These are phyloP conservation scores for Brassica napus DNA, from an alignment of 345 rosid species.

Conservation along the genomic window DNA sequence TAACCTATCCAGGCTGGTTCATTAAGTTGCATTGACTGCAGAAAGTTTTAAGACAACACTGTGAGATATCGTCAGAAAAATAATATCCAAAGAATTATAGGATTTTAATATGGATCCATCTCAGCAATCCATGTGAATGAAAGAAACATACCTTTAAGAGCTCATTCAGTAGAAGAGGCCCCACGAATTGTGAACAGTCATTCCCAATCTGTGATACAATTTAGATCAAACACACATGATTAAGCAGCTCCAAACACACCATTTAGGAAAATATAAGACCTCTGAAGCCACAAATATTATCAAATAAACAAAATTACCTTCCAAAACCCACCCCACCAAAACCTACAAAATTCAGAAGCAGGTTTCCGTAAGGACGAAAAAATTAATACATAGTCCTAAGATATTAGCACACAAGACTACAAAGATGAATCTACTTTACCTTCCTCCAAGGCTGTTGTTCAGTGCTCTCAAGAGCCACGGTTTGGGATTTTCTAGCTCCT, in stretches of 20 bases:
- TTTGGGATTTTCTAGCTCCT: slow-evolving; percentile 69
- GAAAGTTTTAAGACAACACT: slow-evolving; percentile 27
- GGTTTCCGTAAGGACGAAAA: slow-evolving; percentile 21
- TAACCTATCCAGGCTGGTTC: slow-evolving; percentile 96
- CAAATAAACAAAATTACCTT: slow-evolving; percentile 59
- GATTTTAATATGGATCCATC: background rate
- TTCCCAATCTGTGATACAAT: slow-evolving; percentile 66
- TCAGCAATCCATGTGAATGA: slow-evolving; percentile 8
- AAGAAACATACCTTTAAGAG: slow-evolving; percentile 71
- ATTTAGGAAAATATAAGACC: background rate
- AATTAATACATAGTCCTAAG: background rate
- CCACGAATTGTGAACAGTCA: slow-evolving; percentile 92
- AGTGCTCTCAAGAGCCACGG: slow-evolving; percentile 96
- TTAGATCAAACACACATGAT: slow-evolving; percentile 23
- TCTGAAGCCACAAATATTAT: slow-evolving; percentile 13
- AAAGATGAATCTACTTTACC: slow-evolving; percentile 47
- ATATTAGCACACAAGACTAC: slow-evolving; percentile 11
- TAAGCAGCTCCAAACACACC: background rate
- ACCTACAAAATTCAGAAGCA: slow-evolving; percentile 55
- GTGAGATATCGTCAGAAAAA: slow-evolving; percentile 29
- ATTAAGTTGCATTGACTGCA: slow-evolving; percentile 97
- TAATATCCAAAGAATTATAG: slow-evolving; percentile 17
- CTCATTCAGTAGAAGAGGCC: slow-evolving; percentile 82
- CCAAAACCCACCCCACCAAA: slow-evolving; percentile 99
- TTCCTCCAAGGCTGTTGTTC: slow-evolving; percentile 81